phyloP scores from a whole-genome alignment of 179 eudicot species.

The Beta lomatogona region DNA sequence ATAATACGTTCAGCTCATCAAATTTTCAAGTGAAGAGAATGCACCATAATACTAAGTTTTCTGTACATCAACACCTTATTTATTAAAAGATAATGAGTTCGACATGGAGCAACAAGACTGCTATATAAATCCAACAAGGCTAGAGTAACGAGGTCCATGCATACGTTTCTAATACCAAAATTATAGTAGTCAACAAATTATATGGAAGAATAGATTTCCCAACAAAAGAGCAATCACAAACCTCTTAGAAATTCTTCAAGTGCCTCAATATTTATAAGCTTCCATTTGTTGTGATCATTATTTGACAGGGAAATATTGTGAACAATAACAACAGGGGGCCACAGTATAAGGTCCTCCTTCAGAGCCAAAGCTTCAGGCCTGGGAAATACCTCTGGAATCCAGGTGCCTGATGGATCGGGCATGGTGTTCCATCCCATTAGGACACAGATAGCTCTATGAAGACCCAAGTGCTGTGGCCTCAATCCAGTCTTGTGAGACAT shows the following conservation, averaged over 20 bases:
- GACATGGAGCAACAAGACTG: neutral
- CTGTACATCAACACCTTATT: no score
- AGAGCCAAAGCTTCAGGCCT: conserved; percentile 41
- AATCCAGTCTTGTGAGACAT: conserved; percentile 50
- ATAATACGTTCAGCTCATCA: no score
- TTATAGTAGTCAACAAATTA: neutral
- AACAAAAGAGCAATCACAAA: conserved; percentile 24
- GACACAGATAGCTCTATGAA: conserved; percentile 62
- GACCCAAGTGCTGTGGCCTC: conserved; percentile 63
- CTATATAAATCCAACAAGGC: neutral
- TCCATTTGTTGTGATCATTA: conserved; percentile 35
- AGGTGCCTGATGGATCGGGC: conserved; percentile 31
- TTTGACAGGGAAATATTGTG: conserved; percentile 44
- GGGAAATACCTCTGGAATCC: conserved; percentile 39
- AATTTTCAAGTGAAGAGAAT: no score
- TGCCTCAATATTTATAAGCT: conserved; percentile 38
- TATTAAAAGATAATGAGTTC: neutral
- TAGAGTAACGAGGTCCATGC: neutral
- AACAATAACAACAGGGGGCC: conserved; percentile 60
- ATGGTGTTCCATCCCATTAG: conserved; percentile 61
- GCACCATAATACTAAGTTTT: no score
- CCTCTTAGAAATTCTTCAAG: conserved; percentile 49
- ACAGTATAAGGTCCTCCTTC: conserved; percentile 63
- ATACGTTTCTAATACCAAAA: neutral
- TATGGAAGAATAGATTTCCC: neutral